Conservation (phyloP, 371 early-diverging fungal species). For the Globomyces sp. region DNA sequence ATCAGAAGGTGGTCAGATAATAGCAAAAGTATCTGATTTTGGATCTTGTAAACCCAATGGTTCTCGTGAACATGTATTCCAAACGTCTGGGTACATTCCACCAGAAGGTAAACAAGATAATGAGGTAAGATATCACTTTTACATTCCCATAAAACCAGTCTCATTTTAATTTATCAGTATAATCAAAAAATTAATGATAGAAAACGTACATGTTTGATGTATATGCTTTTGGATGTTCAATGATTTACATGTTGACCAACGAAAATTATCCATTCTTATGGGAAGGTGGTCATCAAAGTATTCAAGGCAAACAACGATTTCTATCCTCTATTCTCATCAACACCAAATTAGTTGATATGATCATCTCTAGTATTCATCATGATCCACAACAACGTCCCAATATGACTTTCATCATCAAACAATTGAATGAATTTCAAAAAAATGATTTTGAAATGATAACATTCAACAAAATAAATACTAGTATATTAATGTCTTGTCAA, state of each 20-base stretch:
- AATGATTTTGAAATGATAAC: too few relatives aligned
- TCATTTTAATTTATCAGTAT: too few relatives aligned
- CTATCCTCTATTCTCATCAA: background rate
- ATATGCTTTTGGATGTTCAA: conserved; percentile 2
- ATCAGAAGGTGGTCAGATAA: background rate
- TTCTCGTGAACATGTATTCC: background rate
- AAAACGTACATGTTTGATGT: conserved; percentile 11
- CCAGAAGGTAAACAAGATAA: background rate
- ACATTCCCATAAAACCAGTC: too few relatives aligned
- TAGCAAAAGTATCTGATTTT: conserved; percentile 9
- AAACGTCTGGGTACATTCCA: conserved; percentile 2
- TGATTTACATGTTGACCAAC: background rate
- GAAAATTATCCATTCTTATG: conserved; percentile 11
- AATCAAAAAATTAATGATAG: background rate
- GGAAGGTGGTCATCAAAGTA: background rate
- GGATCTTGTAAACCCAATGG: background rate
- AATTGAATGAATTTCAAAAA: too few relatives aligned
- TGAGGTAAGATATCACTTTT: too few relatives aligned
- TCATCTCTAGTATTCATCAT: too few relatives aligned
- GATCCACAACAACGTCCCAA: too few relatives aligned
- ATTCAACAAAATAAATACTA: too few relatives aligned
- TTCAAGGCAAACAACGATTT: conserved; percentile 1
- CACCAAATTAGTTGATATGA: too few relatives aligned
- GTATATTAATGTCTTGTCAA: too few relatives aligned
- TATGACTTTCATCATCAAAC: too few relatives aligned